Conservation (phyloP, 1,139 yeast genomes). For the Spencermartinsiella ligniputridi region DNA sequence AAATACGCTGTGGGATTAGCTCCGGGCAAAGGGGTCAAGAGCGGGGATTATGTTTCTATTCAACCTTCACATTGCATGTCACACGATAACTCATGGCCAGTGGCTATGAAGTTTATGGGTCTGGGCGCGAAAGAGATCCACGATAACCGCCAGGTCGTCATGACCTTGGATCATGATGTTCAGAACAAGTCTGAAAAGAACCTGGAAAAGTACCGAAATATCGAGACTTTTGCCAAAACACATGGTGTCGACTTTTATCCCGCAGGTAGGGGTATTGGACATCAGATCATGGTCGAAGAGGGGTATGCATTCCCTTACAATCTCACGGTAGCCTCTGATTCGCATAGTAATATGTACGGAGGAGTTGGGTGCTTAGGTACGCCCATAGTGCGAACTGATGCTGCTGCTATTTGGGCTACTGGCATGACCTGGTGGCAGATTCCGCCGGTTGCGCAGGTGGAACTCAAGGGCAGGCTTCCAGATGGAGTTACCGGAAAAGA, state of each 20-base stretch:
- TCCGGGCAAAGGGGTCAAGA: constrained; percentile 61
- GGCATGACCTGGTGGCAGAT: constrained; percentile 99
- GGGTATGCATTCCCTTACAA: constrained; percentile 96
- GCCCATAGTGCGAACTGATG: constrained; percentile 97
- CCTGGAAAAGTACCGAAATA: constrained; percentile 78
- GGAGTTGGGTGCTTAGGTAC: constrained; percentile 96
- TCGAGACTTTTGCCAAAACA: constrained; percentile 78
- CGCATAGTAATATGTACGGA: constrained; percentile 97
- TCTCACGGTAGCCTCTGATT: constrained; percentile 93
- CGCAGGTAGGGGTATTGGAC: constrained; percentile 99
- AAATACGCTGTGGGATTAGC: constrained; percentile 82
- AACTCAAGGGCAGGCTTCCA: constrained; percentile 74
- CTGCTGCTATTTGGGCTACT: constrained; percentile 99
- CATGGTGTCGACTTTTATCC: constrained; percentile 98
- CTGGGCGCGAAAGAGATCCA: constrained; percentile 82
- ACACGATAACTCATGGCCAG: constrained; percentile 99
- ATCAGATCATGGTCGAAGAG: constrained; percentile 97
- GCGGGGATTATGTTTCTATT: constrained; percentile 94
- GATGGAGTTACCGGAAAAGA: constrained; percentile 93
- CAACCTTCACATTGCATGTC: constrained; percentile 98
- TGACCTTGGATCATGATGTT: constrained; percentile 96
- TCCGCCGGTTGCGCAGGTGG: constrained; percentile 97
- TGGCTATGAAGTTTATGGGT: constrained; percentile 92
- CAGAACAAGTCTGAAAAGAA: constrained; percentile 89
- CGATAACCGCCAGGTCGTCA: constrained; percentile 85